These are phyloP conservation scores for Trametes villosa DNA, from an alignment of 768 basidiomycete species.

Conservation along the genomic window DNA sequence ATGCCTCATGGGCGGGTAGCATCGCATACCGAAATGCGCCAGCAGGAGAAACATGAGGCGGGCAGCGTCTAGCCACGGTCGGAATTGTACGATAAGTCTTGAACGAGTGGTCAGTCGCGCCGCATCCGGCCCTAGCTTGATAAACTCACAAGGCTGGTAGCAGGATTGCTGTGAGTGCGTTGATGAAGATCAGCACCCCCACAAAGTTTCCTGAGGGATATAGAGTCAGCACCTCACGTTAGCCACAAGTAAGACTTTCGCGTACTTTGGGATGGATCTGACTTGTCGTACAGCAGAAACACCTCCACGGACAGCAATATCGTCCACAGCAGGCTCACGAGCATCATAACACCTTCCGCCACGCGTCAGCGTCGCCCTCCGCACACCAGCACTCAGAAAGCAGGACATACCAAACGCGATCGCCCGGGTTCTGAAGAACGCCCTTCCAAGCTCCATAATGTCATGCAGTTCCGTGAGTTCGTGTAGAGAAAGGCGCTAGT, in stretches of 20 bases:
- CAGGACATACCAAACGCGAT: constrained; percentile 31
- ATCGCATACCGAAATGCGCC: constrained; percentile 47
- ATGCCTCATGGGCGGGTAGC: background rate
- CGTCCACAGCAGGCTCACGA: constrained; percentile 54
- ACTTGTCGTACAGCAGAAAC: constrained; percentile 50
- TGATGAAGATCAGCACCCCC: constrained; percentile 43
- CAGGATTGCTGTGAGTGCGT: constrained; percentile 23
- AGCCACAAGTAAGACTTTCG: background rate
- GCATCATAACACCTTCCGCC: constrained; percentile 45
- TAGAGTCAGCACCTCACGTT: background rate
- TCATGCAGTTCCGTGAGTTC: background rate
- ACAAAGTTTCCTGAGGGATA: constrained; percentile 48
- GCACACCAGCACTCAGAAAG: background rate
- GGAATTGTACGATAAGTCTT: constrained; percentile 52
- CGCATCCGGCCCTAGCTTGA: background rate
- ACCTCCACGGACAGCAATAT: constrained; percentile 50
- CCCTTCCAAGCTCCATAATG: constrained; percentile 28
- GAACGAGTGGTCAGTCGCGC: background rate
- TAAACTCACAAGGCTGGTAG: constrained; percentile 46
- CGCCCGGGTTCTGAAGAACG: constrained; percentile 33
- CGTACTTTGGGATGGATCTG: constrained; percentile 50
- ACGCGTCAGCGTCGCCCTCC: background rate
- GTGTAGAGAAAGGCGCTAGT: background rate
- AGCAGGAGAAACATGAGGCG: constrained; percentile 51
- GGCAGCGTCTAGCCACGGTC: constrained; percentile 58